phyloP scores from a whole-genome alignment of 2,329 filamentous ascomycete species.

The Diaporthe citri region DNA sequence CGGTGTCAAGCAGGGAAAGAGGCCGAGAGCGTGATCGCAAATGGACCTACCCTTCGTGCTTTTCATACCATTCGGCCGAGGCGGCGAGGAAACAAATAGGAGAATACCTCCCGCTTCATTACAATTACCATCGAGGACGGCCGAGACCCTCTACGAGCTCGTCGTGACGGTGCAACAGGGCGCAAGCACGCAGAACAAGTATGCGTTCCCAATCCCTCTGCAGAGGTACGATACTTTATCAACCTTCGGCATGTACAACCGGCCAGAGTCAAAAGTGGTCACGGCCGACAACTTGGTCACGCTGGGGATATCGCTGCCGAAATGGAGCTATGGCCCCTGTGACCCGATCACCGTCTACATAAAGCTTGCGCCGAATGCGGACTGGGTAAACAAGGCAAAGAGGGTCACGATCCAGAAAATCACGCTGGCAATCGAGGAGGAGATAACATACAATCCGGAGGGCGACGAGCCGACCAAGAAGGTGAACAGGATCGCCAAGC shows the following conservation, averaged over 20 bases:
- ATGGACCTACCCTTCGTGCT: slow-evolving; percentile 99
- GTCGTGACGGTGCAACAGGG: slow-evolving; percentile 97
- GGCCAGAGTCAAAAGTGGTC: slow-evolving; percentile 87
- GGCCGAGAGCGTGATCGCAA: slow-evolving; percentile 85
- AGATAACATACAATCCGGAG: slow-evolving; percentile 98
- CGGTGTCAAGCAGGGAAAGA: slow-evolving; percentile 87
- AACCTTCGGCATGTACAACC: slow-evolving; percentile 99
- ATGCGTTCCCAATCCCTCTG: slow-evolving; percentile 90
- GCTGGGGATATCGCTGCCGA: slow-evolving; percentile 89
- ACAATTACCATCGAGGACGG: slow-evolving; percentile 91
- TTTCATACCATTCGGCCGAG: slow-evolving; percentile 94
- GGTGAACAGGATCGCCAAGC: slow-evolving; percentile 86
- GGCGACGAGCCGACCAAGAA: slow-evolving; percentile 95
- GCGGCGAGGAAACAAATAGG: slow-evolving; percentile 89
- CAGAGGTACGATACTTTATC: slow-evolving; percentile 95
- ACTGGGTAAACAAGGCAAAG: slow-evolving; percentile 91
- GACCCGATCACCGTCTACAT: slow-evolving; percentile 98
- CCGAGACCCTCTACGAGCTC: slow-evolving; percentile 96
- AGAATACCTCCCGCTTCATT: slow-evolving; percentile 93
- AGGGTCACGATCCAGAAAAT: slow-evolving; percentile 95
- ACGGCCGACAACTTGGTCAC: slow-evolving; percentile 93
- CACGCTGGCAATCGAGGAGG: slow-evolving; percentile 93
- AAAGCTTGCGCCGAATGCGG: slow-evolving; percentile 90
- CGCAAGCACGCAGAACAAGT: slow-evolving; percentile 87
- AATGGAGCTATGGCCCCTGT: slow-evolving; percentile 95